Percentiles rank a stretch among this genome's conserved stretches.
phyloP scores from a whole-genome alignment of 1,284 basidiomycete genomes.

The Cryptococcus sp. region DNA sequence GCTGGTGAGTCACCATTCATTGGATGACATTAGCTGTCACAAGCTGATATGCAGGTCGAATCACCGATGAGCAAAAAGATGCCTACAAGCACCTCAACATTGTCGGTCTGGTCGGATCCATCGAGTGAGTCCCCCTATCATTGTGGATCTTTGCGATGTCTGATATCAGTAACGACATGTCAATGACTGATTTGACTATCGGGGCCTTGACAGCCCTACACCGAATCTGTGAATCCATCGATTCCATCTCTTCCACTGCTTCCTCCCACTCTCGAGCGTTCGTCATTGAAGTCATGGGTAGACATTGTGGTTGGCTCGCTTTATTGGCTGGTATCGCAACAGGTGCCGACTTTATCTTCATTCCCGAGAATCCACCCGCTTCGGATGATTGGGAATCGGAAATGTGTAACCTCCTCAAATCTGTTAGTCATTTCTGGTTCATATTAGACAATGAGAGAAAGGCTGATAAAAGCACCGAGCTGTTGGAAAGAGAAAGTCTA shows the following conservation, averaged over 20 bases:
- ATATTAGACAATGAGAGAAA: neutral
- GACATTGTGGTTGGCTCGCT: conserved; percentile 97
- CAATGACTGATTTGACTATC: conserved; percentile 94
- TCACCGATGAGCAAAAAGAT: conserved; percentile 67
- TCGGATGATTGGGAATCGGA: conserved; percentile 79
- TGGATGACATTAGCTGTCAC: neutral
- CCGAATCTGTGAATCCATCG: conserved; percentile 94
- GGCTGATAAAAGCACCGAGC: conserved; percentile 65
- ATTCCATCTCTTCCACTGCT: conserved; percentile 96
- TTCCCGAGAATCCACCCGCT: conserved; percentile 84
- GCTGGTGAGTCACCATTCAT: conserved; percentile 55
- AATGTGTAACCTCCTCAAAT: conserved; percentile 83
- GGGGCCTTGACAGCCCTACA: conserved; percentile 93
- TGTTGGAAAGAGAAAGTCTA: conserved; percentile 93
- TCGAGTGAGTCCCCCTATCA: conserved; percentile 60
- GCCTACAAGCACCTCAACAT: conserved; percentile 83
- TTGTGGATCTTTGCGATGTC: conserved; percentile 4
- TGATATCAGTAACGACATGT: conserved; percentile 77
- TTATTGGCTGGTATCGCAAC: conserved; percentile 88
- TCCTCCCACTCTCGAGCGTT: conserved; percentile 95
- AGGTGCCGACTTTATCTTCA: conserved; percentile 96
- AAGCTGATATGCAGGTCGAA: conserved; percentile 55
- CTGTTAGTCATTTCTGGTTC: conserved; percentile 51
- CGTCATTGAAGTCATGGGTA: conserved; percentile 97
- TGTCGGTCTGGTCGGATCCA: conserved; percentile 94